Conservation (phyloP, 78 protist genomes). For the Dictyostelium citrinum region DNA sequence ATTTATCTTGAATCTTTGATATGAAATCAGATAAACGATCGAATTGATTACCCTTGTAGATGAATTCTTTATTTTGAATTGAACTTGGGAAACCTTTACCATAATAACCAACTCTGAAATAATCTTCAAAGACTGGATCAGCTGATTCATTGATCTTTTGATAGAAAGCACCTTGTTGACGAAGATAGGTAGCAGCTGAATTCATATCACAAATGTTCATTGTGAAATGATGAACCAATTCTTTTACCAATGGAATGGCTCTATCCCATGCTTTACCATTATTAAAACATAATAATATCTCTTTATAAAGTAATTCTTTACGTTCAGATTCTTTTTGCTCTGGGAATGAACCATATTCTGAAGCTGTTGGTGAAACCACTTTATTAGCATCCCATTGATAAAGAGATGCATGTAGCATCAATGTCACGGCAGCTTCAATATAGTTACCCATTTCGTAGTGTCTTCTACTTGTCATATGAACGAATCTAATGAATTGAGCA, state of each 20-base stretch:
- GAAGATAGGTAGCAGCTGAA: conserved; percentile 34
- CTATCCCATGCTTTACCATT: conserved; percentile 86
- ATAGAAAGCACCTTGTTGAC: conserved; percentile 60
- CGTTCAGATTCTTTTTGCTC: conserved; percentile 72
- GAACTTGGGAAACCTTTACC: conserved; percentile 76
- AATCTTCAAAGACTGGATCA: conserved; percentile 62
- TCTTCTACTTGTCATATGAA: conserved; percentile 45
- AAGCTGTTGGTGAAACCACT: not conserved
- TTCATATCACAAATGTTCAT: conserved; percentile 74
- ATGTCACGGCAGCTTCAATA: conserved; percentile 43
- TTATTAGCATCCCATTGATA: conserved; percentile 76
- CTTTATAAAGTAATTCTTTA: conserved; percentile 66
- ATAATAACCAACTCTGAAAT: conserved; percentile 88
- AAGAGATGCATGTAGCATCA: conserved; percentile 64
- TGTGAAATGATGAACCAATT: conserved; percentile 65
- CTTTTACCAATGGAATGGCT: conserved; percentile 70
- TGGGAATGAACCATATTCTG: conserved; percentile 47
- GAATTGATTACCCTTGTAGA: conserved; percentile 77
- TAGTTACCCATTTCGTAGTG: conserved; percentile 64
- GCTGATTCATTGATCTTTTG: conserved; percentile 54
- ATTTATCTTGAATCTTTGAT: conserved; percentile 56
- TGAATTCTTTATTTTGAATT: conserved; percentile 64
- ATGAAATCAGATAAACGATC: conserved; percentile 70
- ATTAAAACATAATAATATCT: conserved; percentile 35
- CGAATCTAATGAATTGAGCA: conserved; percentile 46